phyloP scores from a whole-genome alignment of 106 monocot genomes.

The Apostasia shenzhenica region DNA sequence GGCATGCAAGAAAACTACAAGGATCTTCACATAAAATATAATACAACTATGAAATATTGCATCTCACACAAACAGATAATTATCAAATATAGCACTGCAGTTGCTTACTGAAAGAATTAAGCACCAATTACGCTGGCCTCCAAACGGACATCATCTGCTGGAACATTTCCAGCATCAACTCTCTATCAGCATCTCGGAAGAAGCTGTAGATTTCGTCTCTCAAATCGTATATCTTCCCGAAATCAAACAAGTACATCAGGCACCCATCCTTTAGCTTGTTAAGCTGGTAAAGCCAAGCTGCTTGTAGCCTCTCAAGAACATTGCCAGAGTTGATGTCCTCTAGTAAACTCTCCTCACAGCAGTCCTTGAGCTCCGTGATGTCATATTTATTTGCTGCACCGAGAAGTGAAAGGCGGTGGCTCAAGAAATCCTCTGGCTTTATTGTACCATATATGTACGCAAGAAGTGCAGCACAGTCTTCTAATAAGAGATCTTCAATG shows the following conservation, averaged over 20 bases:
- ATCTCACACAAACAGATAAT: no score
- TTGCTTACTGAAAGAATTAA: neutral
- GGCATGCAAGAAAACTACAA: no score
- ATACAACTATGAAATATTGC: no score
- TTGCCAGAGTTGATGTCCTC: conserved; percentile 71
- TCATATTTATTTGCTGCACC: conserved; percentile 82
- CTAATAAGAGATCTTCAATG: conserved; percentile 68
- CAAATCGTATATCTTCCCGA: conserved; percentile 83
- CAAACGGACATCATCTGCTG: conserved; percentile 74
- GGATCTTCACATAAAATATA: no score
- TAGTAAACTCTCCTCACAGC: conserved; percentile 82
- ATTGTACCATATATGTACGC: conserved; percentile 76
- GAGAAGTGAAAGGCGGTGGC: conserved; percentile 57
- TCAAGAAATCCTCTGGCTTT: conserved; percentile 70
- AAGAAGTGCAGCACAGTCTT: conserved; percentile 59
- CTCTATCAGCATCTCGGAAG: conserved; percentile 64
- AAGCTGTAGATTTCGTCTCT: conserved; percentile 64
- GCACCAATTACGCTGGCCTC: conserved; percentile 41
- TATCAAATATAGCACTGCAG: no score
- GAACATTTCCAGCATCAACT: conserved; percentile 87
- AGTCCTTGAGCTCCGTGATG: conserved; percentile 59
- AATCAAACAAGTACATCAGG: conserved; percentile 71
- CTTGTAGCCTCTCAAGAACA: conserved; percentile 78
- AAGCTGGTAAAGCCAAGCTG: conserved; percentile 86
- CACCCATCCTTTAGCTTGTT: conserved; percentile 70